phyloP scores from a whole-genome alignment of 2,329 filamentous ascomycete species.

The Neopestalotiopsis sp. region DNA sequence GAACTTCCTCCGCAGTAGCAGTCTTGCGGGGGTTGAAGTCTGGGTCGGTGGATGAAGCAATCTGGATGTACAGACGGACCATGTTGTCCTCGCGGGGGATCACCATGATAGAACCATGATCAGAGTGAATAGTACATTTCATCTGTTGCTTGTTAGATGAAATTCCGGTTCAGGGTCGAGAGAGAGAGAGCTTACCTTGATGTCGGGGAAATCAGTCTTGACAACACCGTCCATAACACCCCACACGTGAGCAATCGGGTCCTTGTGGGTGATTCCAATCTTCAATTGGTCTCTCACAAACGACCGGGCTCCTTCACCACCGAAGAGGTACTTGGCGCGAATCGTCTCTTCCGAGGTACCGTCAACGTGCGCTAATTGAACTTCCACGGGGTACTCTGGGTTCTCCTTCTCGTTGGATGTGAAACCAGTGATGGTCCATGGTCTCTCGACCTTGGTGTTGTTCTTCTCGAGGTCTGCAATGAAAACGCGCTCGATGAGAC shows the following conservation, averaged over 20 bases:
- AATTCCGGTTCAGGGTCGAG: neutral
- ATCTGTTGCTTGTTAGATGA: slow-evolving; percentile 60
- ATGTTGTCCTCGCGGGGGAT: slow-evolving; percentile 75
- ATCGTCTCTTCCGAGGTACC: slow-evolving; percentile 72
- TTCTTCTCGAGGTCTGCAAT: slow-evolving; percentile 70
- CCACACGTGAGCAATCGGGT: slow-evolving; percentile 76
- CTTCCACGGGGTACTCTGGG: slow-evolving; percentile 78
- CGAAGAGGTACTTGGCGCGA: slow-evolving; percentile 72
- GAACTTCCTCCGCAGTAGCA: slow-evolving; percentile 67
- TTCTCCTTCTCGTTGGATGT: slow-evolving; percentile 60
- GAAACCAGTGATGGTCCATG: slow-evolving; percentile 69
- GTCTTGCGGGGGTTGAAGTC: slow-evolving; percentile 68
- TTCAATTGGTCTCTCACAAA: slow-evolving; percentile 68
- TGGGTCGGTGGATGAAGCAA: slow-evolving; percentile 64
- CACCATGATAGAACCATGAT: slow-evolving; percentile 78
- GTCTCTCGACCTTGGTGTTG: slow-evolving; percentile 64
- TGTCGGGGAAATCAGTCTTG: slow-evolving; percentile 77
- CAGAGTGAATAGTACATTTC: slow-evolving; percentile 79
- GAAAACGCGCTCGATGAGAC: slow-evolving; percentile 73
- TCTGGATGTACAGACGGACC: slow-evolving; percentile 74
- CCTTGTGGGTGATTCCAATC: slow-evolving; percentile 74
- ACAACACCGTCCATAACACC: slow-evolving; percentile 79
- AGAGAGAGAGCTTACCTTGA: slow-evolving; percentile 58
- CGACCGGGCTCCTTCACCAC: slow-evolving; percentile 74
- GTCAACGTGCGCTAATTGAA: slow-evolving; percentile 78